Evolutionary conservation across 306 rosid species (phyloP).

Genomic region (barrel medic (Medicago truncatula)): DNA sequence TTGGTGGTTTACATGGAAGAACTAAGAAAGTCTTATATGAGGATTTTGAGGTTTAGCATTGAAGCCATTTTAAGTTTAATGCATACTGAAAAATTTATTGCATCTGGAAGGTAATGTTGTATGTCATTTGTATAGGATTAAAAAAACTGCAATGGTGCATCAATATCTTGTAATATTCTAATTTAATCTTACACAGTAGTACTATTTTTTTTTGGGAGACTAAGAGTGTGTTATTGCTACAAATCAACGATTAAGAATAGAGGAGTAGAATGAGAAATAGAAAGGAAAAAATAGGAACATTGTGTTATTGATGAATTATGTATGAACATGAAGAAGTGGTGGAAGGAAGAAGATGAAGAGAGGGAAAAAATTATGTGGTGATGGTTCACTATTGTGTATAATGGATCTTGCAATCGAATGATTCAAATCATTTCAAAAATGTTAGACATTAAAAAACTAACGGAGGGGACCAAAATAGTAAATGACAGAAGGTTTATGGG

Average conservation of each 20-base stretch:
- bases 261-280: neutral
- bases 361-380: too few species aligned
- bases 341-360: too few species aligned
- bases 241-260: neutral
- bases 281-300: neutral
- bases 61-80: too few species aligned
- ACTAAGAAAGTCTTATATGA: neutral
- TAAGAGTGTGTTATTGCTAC: neutral
- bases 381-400: too few species aligned
- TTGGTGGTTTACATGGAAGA: neutral
- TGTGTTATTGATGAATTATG: neutral
- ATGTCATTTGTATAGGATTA: neutral
- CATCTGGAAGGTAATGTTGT: neutral
- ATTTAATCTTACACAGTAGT: neutral
- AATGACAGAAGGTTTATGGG: too few species aligned
- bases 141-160: slow-evolving; percentile 7
- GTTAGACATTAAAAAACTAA: too few species aligned
- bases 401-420: too few species aligned
- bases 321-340: too few species aligned
- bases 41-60: neutral
- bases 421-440: too few species aligned
- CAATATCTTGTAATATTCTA: slow-evolving; percentile 14
- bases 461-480: too few species aligned
- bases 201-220: neutral
- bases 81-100: too few species aligned